phyloP scores from a whole-genome alignment of 2,329 filamentous ascomycete genomes.

The Cladosporium austrohemisphaericum region DNA sequence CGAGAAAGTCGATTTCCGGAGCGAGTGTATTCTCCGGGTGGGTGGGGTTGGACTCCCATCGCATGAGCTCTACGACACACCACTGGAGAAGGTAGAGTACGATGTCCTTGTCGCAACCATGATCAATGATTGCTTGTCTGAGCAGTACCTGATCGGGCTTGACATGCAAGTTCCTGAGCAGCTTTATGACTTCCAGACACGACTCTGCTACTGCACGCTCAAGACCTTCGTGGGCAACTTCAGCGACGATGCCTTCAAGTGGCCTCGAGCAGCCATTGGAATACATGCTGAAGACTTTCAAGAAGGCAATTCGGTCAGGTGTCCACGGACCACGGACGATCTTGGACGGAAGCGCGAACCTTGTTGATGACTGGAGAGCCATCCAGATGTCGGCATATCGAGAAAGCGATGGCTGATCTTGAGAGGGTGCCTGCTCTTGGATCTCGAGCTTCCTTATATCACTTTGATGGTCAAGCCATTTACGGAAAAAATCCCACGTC shows the following conservation, averaged over 20 bases:
- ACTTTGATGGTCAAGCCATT: constrained; percentile 22
- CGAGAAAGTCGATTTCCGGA: constrained; percentile 28
- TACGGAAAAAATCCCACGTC: constrained; percentile 32
- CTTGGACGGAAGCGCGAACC: constrained; percentile 21
- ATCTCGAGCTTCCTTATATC: neutral
- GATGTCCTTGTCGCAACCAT: constrained; percentile 29
- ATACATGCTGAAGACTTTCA: constrained; percentile 11
- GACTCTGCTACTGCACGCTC: constrained; percentile 26
- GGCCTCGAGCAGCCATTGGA: constrained; percentile 2
- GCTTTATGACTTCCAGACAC: constrained; percentile 20
- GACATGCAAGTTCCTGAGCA: constrained; percentile 26
- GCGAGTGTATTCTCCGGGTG: neutral
- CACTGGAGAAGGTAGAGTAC: constrained; percentile 25
- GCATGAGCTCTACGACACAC: constrained; percentile 8
- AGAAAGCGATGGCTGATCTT: neutral
- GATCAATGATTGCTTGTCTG: constrained; percentile 30
- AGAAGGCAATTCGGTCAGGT: constrained; percentile 19
- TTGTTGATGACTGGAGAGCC: constrained; percentile 19
- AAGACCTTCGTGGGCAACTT: constrained; percentile 29
- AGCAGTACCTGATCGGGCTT: constrained; percentile 26
- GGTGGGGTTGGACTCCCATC: neutral
- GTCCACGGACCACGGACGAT: constrained; percentile 28
- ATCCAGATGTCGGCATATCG: constrained; percentile 18
- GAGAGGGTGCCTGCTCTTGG: neutral
- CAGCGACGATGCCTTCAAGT: constrained; percentile 19